These are phyloP conservation scores for Phytophthora pisi DNA, from an alignment of 352 stramenopile genomes.

Conservation along the genomic window DNA sequence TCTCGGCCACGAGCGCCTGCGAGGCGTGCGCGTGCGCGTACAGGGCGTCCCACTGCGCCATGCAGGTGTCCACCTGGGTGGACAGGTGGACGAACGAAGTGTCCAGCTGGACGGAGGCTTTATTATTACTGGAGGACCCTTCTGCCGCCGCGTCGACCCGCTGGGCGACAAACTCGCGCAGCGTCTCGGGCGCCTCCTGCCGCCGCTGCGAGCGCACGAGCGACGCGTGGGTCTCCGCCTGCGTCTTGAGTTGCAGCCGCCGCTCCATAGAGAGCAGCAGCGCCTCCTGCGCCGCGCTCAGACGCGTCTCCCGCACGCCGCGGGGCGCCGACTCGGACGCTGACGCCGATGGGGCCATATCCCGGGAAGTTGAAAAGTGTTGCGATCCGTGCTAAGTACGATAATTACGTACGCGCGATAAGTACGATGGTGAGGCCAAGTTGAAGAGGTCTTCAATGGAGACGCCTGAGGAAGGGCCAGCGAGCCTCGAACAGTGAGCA, in stretches of 20 bases:
- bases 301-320: constrained; percentile 47
- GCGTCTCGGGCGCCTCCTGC: constrained; percentile 26
- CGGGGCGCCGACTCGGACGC: background rate
- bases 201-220: constrained; percentile 37
- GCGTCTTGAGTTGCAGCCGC: constrained; percentile 54
- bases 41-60: constrained; percentile 47
- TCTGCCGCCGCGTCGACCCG: constrained; percentile 3
- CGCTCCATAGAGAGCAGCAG: constrained; percentile 68
- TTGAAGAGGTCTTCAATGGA: background rate
- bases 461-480: too few relatives aligned
- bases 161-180: constrained; percentile 51
- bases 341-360: background rate
- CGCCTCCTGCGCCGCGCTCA: constrained; percentile 54
- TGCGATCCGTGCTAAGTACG: background rate
- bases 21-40: constrained; percentile 63
- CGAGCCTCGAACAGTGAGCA: too few relatives aligned
- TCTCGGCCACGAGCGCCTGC: constrained; percentile 73
- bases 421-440: background rate
- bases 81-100: constrained; percentile 40
- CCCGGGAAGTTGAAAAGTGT: background rate
- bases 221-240: constrained; percentile 51
- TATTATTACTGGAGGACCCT: constrained; percentile 6
- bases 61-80: constrained; percentile 37
- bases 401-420: background rate
- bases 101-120: constrained; percentile 9